Percentiles rank a stretch among this genome's conserved stretches.
These are phyloP conservation scores for Chondrostereum purpureum DNA, from an alignment of 1,284 basidiomycete genomes.

Conservation along the genomic window DNA sequence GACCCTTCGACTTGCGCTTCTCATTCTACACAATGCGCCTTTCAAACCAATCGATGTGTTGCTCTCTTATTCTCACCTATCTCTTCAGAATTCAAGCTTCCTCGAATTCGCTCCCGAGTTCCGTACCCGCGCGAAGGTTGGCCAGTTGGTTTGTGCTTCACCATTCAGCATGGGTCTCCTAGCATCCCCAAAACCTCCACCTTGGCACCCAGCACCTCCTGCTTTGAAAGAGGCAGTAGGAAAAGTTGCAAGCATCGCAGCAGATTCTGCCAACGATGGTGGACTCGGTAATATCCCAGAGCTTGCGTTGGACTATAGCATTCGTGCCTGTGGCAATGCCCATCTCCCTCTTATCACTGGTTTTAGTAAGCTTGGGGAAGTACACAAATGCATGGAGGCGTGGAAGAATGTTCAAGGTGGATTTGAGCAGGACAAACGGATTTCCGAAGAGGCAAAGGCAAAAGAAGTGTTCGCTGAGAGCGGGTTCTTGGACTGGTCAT, in stretches of 20 bases:
- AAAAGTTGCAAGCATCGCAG: slow-evolving; percentile 27
- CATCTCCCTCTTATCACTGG: slow-evolving; percentile 71
- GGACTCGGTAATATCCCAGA: slow-evolving; percentile 53
- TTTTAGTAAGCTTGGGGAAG: slow-evolving; percentile 62
- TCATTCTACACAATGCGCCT: slow-evolving; percentile 61
- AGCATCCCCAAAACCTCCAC: slow-evolving; percentile 52
- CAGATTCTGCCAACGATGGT: too few relatives aligned
- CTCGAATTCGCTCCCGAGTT: slow-evolving; percentile 57
- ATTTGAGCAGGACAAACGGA: slow-evolving; percentile 31
- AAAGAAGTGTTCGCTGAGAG: slow-evolving; percentile 38
- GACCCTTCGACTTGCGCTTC: slow-evolving; percentile 75
- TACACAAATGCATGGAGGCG: slow-evolving; percentile 64
- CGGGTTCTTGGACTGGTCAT: slow-evolving; percentile 58
- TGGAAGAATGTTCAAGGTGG: slow-evolving; percentile 55
- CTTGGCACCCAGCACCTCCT: slow-evolving; percentile 82
- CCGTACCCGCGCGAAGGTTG: slow-evolving; percentile 55
- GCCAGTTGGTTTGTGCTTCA: slow-evolving; percentile 77
- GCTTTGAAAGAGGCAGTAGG: slow-evolving; percentile 39
- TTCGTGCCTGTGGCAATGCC: slow-evolving; percentile 38
- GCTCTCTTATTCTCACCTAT: slow-evolving; percentile 84
- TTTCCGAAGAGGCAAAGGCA: slow-evolving; percentile 42
- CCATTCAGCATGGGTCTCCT: slow-evolving; percentile 92
- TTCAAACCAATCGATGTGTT: slow-evolving; percentile 73
- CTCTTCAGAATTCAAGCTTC: slow-evolving; percentile 74
- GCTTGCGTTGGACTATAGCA: slow-evolving; percentile 71